Base-by-base conservation (phyloP, 2,329 filamentous ascomycete genomes). In the Elsinoe ampelina region DNA sequence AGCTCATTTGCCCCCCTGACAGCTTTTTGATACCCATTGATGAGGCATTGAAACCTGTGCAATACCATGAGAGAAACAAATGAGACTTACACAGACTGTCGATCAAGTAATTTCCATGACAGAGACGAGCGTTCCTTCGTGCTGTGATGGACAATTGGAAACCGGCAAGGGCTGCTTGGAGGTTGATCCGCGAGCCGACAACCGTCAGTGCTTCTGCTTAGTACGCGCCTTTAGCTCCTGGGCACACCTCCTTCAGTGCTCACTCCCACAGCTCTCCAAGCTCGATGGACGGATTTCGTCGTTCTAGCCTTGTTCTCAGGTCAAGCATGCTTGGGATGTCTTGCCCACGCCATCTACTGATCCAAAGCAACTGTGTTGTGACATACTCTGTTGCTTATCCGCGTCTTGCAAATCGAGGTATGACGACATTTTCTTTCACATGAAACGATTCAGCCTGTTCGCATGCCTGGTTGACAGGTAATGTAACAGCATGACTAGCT, bases 381-480 rank as follows among this genome's bases (percentile, higher is more conserved):
- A n/a, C n/a, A n/a, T n/a, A 12, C 13, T 50, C 5, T 50, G 4
- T 30, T 50, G 32, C 13, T 17, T 19, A 34, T n/a, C 22, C 32
- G 26, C 30, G 32, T 15, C 17, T 30, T 26, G 17, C 34, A 15
- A 34, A 17, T 50, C 3, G 10, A 50, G n/a, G n/a, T 36, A 36
- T 50, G 45, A 50, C 45, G 45, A 50, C 45, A 50, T 50, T 35
- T 20, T 50, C 41, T 50, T 50, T 36, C 45, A 50, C 45, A 36
- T 50, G 45, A 50, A 50, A 50, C 45, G 12, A 8, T 15, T 50
- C 45, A 50, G 32, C 45, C 26, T 50, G 45, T 13, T 36, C 13
- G 15, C 26, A 17, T 43, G 41, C 12, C 41, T 43, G 41, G 41
- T 43, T 43, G 41, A 43, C 41, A 43, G 41, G 41, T 22, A 17